Conservation (phyloP, 2,329 filamentous ascomycete species). For the Capronia americana region DNA sequence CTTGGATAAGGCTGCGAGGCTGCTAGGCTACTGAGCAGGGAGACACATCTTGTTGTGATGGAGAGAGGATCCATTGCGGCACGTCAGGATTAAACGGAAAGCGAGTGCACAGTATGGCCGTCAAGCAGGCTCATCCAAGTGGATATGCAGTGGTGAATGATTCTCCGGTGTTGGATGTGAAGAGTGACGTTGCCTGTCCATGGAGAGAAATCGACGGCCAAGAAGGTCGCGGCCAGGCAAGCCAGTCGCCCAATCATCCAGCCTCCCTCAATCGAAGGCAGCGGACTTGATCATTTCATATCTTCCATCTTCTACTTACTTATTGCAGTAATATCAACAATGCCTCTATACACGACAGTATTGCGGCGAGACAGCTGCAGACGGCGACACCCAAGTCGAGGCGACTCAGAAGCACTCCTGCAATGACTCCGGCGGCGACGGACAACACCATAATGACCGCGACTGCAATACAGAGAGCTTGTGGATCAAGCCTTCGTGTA, state of each 20-base stretch:
- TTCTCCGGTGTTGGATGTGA: background rate
- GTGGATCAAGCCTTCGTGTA: background rate
- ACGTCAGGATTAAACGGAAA: background rate
- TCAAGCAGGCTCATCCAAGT: background rate
- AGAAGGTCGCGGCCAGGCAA: background rate
- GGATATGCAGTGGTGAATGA: background rate
- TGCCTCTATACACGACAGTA: background rate
- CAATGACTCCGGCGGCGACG: background rate
- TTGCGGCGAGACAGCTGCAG: background rate
- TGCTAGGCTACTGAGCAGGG: background rate
- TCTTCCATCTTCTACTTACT: background rate
- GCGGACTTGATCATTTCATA: background rate
- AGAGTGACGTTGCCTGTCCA: background rate
- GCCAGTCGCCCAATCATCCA: background rate
- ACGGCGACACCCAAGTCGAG: background rate
- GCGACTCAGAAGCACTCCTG: background rate
- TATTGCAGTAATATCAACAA: constrained; percentile 1
- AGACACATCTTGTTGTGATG: background rate
- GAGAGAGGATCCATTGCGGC: background rate
- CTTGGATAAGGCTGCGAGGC: constrained; percentile 6
- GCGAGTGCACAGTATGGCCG: background rate
- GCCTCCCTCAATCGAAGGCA: too few relatives aligned
- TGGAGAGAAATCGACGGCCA: background rate
- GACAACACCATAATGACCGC: background rate
- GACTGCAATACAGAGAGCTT: background rate